These are phyloP conservation scores for Nymphaea colorata DNA, from an alignment of 164 flowering plant species.

Conservation along the genomic window DNA sequence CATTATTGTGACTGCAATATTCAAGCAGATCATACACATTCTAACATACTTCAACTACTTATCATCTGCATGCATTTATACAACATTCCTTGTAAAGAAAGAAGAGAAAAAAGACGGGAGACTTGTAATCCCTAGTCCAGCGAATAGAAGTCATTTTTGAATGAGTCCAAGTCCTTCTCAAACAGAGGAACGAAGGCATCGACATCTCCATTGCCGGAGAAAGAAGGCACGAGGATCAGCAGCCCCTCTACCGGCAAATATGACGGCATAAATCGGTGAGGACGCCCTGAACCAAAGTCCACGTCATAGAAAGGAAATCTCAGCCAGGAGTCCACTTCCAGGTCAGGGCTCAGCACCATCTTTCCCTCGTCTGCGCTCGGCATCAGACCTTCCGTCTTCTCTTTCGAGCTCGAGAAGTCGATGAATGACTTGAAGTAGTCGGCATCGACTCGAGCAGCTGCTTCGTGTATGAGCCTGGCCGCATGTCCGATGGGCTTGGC, in stretches of 20 bases:
- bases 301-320: slow-evolving; percentile 25
- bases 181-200: slow-evolving; percentile 20
- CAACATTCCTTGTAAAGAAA: too few relatives aligned
- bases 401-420: slow-evolving; percentile 14
- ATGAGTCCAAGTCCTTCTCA: slow-evolving; percentile 6
- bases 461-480: slow-evolving; percentile 18
- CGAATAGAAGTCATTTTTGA: slow-evolving; percentile 19
- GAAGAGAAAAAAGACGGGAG: too few relatives aligned
- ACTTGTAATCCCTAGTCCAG: slow-evolving; percentile 4
- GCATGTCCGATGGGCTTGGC: slow-evolving; percentile 10
- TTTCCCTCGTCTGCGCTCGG: slow-evolving; percentile 15
- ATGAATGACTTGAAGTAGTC: slow-evolving; percentile 23
- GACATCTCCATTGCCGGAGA: slow-evolving; percentile 21
- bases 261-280: slow-evolving; percentile 19
- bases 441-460: slow-evolving; percentile 14
- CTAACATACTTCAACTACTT: too few relatives aligned
- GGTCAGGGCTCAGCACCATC: slow-evolving; percentile 10
- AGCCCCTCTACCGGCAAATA: slow-evolving; percentile 22
- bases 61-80: too few relatives aligned
- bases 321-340: slow-evolving; percentile 28
- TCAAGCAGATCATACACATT: too few relatives aligned
- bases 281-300: slow-evolving; percentile 25
- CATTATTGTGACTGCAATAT: too few relatives aligned
- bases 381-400: slow-evolving; percentile 14
- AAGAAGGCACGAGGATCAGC: slow-evolving; percentile 22